Conservation (phyloP, 225 moss, liverwort and hornwort species). For the Antitrichia curtipendula region DNA sequence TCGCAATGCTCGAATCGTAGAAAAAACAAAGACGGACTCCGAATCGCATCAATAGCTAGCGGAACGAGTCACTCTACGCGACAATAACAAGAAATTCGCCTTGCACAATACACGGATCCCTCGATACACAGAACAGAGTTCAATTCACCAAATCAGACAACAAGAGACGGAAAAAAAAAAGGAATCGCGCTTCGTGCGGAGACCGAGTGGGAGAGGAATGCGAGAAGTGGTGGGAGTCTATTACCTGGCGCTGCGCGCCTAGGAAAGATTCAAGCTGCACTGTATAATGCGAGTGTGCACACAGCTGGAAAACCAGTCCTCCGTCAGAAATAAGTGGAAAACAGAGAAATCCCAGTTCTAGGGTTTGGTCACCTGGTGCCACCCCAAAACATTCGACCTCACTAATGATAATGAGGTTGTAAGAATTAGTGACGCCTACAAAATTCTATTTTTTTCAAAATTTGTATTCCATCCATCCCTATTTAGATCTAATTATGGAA, state of each 20-base stretch:
- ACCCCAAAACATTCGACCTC: background rate
- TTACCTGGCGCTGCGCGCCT: background rate
- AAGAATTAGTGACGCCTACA: too few species aligned
- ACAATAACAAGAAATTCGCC: background rate
- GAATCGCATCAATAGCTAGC: background rate
- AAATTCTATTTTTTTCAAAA: too few species aligned
- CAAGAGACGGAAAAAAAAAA: background rate
- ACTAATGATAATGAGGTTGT: too few species aligned
- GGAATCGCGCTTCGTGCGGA: background rate
- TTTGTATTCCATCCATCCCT: too few species aligned
- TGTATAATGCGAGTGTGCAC: background rate
- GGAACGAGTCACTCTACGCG: background rate
- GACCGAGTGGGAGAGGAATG: background rate
- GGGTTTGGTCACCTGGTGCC: background rate
- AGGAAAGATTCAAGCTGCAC: background rate
- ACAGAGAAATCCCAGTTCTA: background rate
- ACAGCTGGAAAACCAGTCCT: too few species aligned
- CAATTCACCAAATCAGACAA: background rate
- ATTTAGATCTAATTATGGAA: too few species aligned
- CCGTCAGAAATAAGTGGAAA: background rate
- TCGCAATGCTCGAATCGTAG: background rate
- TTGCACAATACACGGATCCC: background rate
- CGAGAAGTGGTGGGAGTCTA: background rate
- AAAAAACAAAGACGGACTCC: background rate
- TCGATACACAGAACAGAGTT: background rate